Percentiles rank a stretch among this genome's conserved stretches.
Conservation (phyloP, 2,329 filamentous ascomycete species). For the Talaromyces sp. region DNA sequence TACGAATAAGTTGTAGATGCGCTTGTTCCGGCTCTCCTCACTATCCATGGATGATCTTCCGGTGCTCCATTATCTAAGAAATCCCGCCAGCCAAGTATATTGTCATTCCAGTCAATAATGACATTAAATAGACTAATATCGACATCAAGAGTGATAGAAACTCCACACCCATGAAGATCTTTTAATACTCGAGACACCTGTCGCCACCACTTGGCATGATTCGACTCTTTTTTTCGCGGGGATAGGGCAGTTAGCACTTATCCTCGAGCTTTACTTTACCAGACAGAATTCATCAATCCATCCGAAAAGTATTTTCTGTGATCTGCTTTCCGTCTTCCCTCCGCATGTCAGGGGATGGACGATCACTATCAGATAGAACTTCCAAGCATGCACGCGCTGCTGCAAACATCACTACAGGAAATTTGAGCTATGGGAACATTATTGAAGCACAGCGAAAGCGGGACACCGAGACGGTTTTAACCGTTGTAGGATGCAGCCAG, state of each 20-base stretch:
- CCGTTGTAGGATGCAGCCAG: too few species aligned
- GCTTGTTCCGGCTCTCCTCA: background rate
- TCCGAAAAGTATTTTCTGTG: background rate
- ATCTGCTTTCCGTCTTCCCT: background rate
- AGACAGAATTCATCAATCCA: conserved; percentile 1
- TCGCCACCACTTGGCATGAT: background rate
- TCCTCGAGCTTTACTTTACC: background rate
- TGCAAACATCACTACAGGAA: too few species aligned
- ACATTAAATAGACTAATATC: background rate
- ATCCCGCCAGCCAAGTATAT: background rate
- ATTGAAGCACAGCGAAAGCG: too few species aligned
- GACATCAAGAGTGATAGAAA: background rate
- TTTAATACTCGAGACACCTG: background rate
- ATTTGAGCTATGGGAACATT: too few species aligned
- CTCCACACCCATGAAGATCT: background rate
- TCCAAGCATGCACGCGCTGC: too few species aligned
- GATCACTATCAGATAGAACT: background rate
- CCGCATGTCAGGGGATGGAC: background rate
- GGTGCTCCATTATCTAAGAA: background rate
- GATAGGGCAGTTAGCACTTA: background rate
- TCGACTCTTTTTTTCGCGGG: background rate
- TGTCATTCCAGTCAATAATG: background rate
- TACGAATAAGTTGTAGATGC: background rate
- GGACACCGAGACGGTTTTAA: too few species aligned
- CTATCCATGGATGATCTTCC: background rate